Evolutionary conservation across 805 yeast species (phyloP), one percentile per base, ranked within the genome.

Genomic region (Kazachstania viticola): DNA sequence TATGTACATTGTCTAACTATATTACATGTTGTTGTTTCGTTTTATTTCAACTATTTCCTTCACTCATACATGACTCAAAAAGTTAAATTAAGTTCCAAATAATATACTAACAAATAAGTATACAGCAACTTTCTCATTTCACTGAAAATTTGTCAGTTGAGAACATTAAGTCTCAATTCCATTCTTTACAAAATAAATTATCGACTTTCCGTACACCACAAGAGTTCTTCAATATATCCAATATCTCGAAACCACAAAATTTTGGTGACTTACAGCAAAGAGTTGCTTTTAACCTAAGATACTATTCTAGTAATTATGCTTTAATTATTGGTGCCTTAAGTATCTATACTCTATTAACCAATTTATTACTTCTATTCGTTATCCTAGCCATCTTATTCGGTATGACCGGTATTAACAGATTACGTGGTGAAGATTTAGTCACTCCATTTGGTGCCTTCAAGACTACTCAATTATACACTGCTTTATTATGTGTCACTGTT

Each of bases 221-320:
- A 58, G 98, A 91, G 56, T 91, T 91, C 54, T 83, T 91, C 51
- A 96, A 91, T 55, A 60, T 81, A 51, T 80, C 85, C 58, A 77
- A 94, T 54, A 58, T 91, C 39, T 80, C 94, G 23, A 85, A 84
- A 56, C 99, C 99, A 14, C 75, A 72, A 33, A 85, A 84, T 58
- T 79, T 85, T 56, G 75, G 79, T 30, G 98, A 91, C 44, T 65
- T 81, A 31, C 98, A 91, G 62, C 73, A 81, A 45, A 75, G 99
- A 57, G 83, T 88, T 26, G 62, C 79, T 28, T 91, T 73, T 67
- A 91, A 91, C 60, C 62, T 91, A 56, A 75, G 82, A 28, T 80
- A 88, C 62, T 91, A 75, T 61, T 76, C 83, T 36, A 77, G 94
- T 33, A 91, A 91, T 62, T 91, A 91, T 60, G 69, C 76, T 34